A percentile compares a stretch with the other conserved stretches of the same genome.
These are phyloP conservation scores for Trifolium fragiferum DNA, from an alignment of 306 rosid species.

Conservation along the genomic window DNA sequence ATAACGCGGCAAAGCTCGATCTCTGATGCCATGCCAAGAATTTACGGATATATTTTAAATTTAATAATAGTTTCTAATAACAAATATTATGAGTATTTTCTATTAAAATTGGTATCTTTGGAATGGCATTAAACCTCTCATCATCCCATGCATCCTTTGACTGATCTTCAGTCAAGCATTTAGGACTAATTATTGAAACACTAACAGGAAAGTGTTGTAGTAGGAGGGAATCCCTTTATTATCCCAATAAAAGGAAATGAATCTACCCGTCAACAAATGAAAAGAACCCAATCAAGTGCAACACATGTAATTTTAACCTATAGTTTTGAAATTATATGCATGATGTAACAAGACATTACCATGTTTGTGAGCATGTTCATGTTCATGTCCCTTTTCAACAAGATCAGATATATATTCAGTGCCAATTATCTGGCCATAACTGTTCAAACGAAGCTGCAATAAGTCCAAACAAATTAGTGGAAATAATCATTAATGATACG, in stretches of 20 bases:
- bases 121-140: conserved; percentile 14
- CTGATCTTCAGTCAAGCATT: conserved; percentile 1
- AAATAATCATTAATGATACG: conserved; percentile 12
- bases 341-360: conserved; percentile 58
- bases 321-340: conserved; percentile 14
- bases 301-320: conserved; percentile 4
- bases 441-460: conserved; percentile 89
- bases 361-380: conserved; percentile 52
- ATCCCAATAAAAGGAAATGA: conserved; percentile 5
- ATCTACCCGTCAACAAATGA: conserved; percentile 20
- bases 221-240: conserved; percentile 25
- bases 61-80: not conserved
- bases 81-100: not conserved
- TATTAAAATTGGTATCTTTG: not conserved
- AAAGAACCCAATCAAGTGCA: conserved; percentile 19
- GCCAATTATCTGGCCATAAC: conserved; percentile 81
- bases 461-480: conserved; percentile 27
- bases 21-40: conserved; percentile 2
- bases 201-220: not conserved
- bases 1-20: not conserved
- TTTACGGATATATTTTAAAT: not conserved
- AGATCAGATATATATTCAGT: conserved; percentile 95
- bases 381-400: conserved; percentile 79
- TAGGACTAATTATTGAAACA: not conserved
- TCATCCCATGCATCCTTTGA: conserved; percentile 1